Evolutionary conservation across 23 red algal species (phyloP), one percentile per base, ranked within the genome.

Genomic region (Gracilaria caudata): DNA sequence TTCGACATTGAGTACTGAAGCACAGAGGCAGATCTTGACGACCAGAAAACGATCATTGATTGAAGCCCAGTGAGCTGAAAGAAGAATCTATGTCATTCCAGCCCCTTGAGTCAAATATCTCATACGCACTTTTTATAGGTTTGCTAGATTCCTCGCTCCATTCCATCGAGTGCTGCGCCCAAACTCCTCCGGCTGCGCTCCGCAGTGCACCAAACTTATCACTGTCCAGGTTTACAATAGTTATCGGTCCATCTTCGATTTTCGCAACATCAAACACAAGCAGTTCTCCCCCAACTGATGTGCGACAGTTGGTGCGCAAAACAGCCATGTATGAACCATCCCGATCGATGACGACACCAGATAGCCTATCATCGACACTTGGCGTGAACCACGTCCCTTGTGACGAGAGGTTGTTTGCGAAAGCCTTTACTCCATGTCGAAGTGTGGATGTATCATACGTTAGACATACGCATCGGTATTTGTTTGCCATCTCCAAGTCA

Each of bases 81-180:
- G 71, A 73, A n/a, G 72, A 79, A 33, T 90, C 75, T 2, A 90
- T 80, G 38, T 90, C 86, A 35, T 90, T 90, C 86, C 86, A 90
- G 51, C 56, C 30, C 73, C 44, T 78, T 0, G 72, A 60, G 23
- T 79, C 55, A 60, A 90, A 90, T 73, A 90, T 78, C 73, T 90
- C 86, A 78, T 90, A 90, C 21, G 86, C 54, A 53, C 86, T 90
- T 56, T 66, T 90, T 23, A 54, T 56, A 43, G 72, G 72, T 32
- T 68, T 90, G 73, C 64, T 72, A 19, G 36, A 73, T 0, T 79
- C 58, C 20, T 78, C 60, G 46, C 75, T 80, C 86, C 86, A 90
- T 51, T 66, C 75, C 21, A 70, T 47, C 28, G 64, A 53, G 19
- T 79, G 33, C 29, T 16, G 21, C 10, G 71, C 55, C 86, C 86